These are phyloP conservation scores for Pythium brachiatum DNA, from an alignment of 352 stramenopile species.

Conservation along the genomic window DNA sequence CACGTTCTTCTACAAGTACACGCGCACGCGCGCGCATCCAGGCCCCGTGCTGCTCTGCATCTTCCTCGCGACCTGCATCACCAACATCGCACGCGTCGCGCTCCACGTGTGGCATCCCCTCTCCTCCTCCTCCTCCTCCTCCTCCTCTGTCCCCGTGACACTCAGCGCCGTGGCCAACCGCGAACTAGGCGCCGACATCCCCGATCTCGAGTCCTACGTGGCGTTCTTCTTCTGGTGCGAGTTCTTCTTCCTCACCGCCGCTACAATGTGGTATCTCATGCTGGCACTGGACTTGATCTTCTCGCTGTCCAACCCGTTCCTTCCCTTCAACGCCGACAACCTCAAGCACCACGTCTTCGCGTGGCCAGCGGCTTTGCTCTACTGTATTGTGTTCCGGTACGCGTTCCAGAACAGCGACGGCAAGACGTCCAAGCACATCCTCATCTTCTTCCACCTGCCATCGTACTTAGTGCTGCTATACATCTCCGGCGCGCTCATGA, in stretches of 20 bases:
- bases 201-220: constrained; percentile 43
- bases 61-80: constrained; percentile 62
- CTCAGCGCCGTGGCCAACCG: constrained; percentile 63
- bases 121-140: background rate
- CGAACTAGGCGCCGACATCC: constrained; percentile 34
- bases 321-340: constrained; percentile 85
- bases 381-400: constrained; percentile 70
- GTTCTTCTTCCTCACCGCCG: constrained; percentile 79
- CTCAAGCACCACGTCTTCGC: constrained; percentile 80
- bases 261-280: constrained; percentile 86
- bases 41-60: constrained; percentile 77
- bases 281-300: constrained; percentile 83
- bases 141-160: constrained; percentile 30
- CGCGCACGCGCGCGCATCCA: constrained; percentile 57
- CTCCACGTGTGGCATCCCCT: constrained; percentile 51
- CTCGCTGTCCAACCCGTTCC: constrained; percentile 84
- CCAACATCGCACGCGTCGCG: constrained; percentile 62
- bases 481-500: constrained; percentile 48
- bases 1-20: constrained; percentile 69
- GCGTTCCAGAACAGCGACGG: constrained; percentile 36
- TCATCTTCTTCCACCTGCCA: constrained; percentile 71
- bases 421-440: constrained; percentile 35
- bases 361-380: constrained; percentile 69
- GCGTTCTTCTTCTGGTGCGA: constrained; percentile 82
- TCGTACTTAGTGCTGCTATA: constrained; percentile 70